phyloP scores from a whole-genome alignment of 371 early-diverging fungal species.

The Coemansia linderi region DNA sequence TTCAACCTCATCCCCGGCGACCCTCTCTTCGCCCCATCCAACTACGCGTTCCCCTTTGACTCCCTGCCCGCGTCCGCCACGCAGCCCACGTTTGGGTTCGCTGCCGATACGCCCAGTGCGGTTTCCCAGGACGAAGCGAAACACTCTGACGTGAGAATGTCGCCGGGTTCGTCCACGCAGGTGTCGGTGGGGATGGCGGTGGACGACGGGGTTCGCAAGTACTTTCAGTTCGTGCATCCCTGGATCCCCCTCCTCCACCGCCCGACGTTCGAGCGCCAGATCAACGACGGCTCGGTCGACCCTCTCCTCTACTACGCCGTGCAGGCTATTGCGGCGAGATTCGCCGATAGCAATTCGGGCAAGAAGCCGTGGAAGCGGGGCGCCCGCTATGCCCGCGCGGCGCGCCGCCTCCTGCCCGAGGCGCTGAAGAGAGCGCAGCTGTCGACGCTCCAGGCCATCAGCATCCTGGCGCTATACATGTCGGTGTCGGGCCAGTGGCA shows the following conservation, averaged over 20 bases:
- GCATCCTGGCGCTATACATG: slow-evolving; percentile 43
- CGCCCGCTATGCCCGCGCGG: slow-evolving; percentile 31
- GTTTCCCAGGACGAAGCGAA: neutral
- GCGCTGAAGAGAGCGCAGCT: slow-evolving; percentile 17
- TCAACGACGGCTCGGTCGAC: slow-evolving; percentile 38
- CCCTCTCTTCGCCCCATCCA: slow-evolving; percentile 19
- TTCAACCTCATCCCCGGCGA: slow-evolving; percentile 20
- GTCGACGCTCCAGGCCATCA: slow-evolving; percentile 44
- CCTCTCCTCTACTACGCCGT: slow-evolving; percentile 40
- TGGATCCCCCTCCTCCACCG: slow-evolving; percentile 51
- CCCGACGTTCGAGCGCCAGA: slow-evolving; percentile 46
- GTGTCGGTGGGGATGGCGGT: slow-evolving; percentile 13
- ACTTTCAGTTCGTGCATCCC: slow-evolving; percentile 49
- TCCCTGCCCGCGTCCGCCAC: neutral
- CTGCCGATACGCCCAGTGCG: too few species aligned
- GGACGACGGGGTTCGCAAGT: slow-evolving; percentile 35
- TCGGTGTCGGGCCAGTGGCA: slow-evolving; percentile 48
- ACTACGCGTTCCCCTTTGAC: slow-evolving; percentile 40
- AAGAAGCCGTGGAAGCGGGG: slow-evolving; percentile 32
- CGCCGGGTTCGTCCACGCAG: neutral
- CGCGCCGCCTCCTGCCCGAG: slow-evolving; percentile 29
- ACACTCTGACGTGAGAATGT: neutral
- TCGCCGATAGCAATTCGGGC: neutral
- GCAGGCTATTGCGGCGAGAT: slow-evolving; percentile 40
- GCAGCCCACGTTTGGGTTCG: neutral